Conservation (phyloP, 139 green algal genomes). For the Chlamydomonas applanata region DNA sequence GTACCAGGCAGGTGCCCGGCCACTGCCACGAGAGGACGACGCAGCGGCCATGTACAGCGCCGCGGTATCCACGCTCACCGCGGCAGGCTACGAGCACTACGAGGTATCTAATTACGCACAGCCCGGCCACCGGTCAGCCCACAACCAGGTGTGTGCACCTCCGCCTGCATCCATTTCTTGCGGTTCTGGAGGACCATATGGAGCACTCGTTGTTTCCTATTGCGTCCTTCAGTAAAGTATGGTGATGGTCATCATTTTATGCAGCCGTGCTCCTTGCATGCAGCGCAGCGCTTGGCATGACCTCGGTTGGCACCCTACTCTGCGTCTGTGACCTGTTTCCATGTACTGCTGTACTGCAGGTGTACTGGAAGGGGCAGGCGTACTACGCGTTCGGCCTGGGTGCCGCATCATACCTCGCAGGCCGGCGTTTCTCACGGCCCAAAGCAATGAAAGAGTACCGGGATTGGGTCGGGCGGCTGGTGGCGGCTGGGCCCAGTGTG, state of each 20-base stretch:
- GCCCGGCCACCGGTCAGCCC: slow-evolving; percentile 68
- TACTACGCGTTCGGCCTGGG: slow-evolving; percentile 93
- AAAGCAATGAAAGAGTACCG: slow-evolving; percentile 68
- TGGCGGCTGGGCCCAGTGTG: neutral
- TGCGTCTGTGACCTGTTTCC: too few relatives aligned
- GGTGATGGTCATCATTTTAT: too few relatives aligned
- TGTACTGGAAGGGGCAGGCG: slow-evolving; percentile 78
- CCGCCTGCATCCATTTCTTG: too few relatives aligned
- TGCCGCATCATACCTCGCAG: slow-evolving; percentile 73
- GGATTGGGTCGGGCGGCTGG: slow-evolving; percentile 62
- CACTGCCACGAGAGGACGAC: slow-evolving; percentile 65
- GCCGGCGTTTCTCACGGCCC: slow-evolving; percentile 72
- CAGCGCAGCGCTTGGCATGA: too few relatives aligned
- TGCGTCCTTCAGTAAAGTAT: too few relatives aligned
- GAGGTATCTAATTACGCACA: slow-evolving; percentile 91
- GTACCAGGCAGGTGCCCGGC: slow-evolving; percentile 58
- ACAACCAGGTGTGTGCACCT: slow-evolving; percentile 69
- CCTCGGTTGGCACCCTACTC: too few relatives aligned
- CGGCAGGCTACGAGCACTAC: slow-evolving; percentile 91
- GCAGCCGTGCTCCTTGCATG: too few relatives aligned
- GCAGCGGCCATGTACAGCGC: slow-evolving; percentile 77
- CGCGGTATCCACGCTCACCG: slow-evolving; percentile 56
- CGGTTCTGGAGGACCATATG: too few relatives aligned
- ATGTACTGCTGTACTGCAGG: slow-evolving; percentile 24
- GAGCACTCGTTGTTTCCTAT: too few relatives aligned